These are phyloP conservation scores for Plenodomus biglobosus DNA, from an alignment of 2,329 filamentous ascomycete genomes.

Conservation along the genomic window DNA sequence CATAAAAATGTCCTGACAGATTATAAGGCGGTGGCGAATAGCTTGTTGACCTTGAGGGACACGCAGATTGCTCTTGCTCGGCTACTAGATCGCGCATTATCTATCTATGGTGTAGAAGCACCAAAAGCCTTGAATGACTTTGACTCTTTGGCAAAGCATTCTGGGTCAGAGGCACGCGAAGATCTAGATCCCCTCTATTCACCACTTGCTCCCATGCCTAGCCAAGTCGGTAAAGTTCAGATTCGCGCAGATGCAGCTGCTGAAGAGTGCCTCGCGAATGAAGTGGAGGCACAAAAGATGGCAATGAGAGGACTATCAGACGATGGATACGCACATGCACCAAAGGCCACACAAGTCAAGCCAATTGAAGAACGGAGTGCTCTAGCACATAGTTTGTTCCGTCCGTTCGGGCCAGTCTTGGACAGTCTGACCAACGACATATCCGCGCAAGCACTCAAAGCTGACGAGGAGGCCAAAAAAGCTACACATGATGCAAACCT, in stretches of 20 bases:
- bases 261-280: conserved; percentile 26
- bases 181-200: background rate
- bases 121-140: conserved; percentile 12
- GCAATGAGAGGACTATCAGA: conserved; percentile 36
- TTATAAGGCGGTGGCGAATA: conserved; percentile 27
- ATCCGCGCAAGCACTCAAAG: conserved; percentile 8
- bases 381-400: conserved; percentile 35
- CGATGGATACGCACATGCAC: conserved; percentile 25
- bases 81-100: conserved; percentile 28
- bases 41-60: conserved; percentile 31
- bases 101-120: conserved; percentile 19
- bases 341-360: conserved; percentile 14
- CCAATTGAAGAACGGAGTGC: conserved; percentile 25
- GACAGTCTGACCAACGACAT: conserved; percentile 27
- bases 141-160: background rate
- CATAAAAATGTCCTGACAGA: conserved; percentile 12
- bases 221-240: conserved; percentile 6
- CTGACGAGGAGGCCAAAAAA: conserved; percentile 12
- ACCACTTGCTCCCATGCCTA: background rate
- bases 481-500: conserved; percentile 20
- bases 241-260: conserved; percentile 18
- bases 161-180: background rate
- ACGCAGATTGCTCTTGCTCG: conserved; percentile 32
- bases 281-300: conserved; percentile 30
- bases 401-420: conserved; percentile 33